Evolutionary conservation across 2,329 filamentous ascomycete genomes (phyloP), one percentile per base, ranked within the genome.

Genomic region (Zelopaecilomyces penicillatus): DNA sequence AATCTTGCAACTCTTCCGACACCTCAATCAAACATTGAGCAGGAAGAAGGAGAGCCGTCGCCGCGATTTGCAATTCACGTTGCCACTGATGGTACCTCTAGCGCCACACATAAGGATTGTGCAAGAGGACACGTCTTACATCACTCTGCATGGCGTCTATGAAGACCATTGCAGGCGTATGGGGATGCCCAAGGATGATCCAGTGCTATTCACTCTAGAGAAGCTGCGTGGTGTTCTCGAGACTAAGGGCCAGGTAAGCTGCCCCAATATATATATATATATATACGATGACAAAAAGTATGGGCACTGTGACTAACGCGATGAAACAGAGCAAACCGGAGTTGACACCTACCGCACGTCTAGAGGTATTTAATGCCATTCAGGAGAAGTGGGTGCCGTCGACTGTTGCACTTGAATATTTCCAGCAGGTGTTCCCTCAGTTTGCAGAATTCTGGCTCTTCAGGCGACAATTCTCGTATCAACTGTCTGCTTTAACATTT

Each of bases 371-470:
- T 62, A 85, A 84, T 37, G 87, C 91, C 2, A 94, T 99, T 52
- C 90, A 96, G 65, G 85, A 94, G 63, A 91, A 90, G 62, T 94
- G 85, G 78, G 90, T 96, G 45, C 86, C 89, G 5, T 82, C 83
- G 47, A 88, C 80, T 3, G 72, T 97, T 48, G 83, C 85, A 26
- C 76, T 95, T 43, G 82, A 95, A 53, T 96, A 91, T 70, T 96
- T 96, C 78, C 86, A 90, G 60, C 74, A 77, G 53, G 86, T 82
- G 5, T 97, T 93, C 67, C 85, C 89, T 30, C 84, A 87, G 51
- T 98, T 87, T 65, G 80, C 86, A 38, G 90, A 96, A 57, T 96
- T 97, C 73, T 98, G 91, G 89, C 78, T 98, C 46, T 99, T 99
- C 87, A 86, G 93, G 47, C 83, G 90, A 47, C 90, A 95, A 53